Evolutionary conservation across 1,284 basidiomycete species (phyloP), one percentile per base, ranked within the genome.

Genomic region (Earliella scabrosa): DNA sequence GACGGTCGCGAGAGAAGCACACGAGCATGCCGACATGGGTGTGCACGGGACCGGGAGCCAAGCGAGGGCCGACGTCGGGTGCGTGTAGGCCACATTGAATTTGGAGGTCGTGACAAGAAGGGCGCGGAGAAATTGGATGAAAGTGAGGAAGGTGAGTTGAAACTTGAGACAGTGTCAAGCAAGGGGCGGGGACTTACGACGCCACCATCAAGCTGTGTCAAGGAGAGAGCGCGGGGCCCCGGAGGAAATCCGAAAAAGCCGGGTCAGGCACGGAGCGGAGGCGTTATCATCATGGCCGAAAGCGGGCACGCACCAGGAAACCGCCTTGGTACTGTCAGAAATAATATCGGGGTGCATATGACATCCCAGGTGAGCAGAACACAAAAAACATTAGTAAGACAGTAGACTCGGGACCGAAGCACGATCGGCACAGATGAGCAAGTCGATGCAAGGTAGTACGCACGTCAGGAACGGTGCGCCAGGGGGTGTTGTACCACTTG

Each of bases 401-500:
- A n/a, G n/a, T n/a, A n/a, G n/a, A n/a, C n/a, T n/a, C n/a, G n/a
- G n/a, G n/a, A n/a, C n/a, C n/a, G n/a, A n/a, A n/a, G n/a, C n/a
- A n/a, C n/a, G n/a, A n/a, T n/a, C n/a, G n/a, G n/a, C n/a, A n/a
- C n/a, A n/a, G n/a, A n/a, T n/a, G n/a, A n/a, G n/a, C n/a, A n/a
- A n/a, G n/a, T n/a, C n/a, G n/a, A n/a, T n/a, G n/a, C n/a, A n/a
- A n/a, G n/a, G n/a, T n/a, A n/a, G n/a, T 23, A 77, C 85, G 68
- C 64, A 90, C 88, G 52, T 89, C 87, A n/a, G 92, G 91, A 50
- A 90, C 75, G 2, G 87, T 92, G 43, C 92, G 78, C 92, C 91
- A 94, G 26, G 86, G 82, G 0, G 90, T 93, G 45, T 90, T 87
- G 71, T 92, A 92, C 79, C 85, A 93, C 66, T 87, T 86, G 27